Evolutionary conservation across 2,329 filamentous ascomycete genomes (phyloP), one percentile per base, ranked within the genome.

Genomic region (Aspergillus sp.): DNA sequence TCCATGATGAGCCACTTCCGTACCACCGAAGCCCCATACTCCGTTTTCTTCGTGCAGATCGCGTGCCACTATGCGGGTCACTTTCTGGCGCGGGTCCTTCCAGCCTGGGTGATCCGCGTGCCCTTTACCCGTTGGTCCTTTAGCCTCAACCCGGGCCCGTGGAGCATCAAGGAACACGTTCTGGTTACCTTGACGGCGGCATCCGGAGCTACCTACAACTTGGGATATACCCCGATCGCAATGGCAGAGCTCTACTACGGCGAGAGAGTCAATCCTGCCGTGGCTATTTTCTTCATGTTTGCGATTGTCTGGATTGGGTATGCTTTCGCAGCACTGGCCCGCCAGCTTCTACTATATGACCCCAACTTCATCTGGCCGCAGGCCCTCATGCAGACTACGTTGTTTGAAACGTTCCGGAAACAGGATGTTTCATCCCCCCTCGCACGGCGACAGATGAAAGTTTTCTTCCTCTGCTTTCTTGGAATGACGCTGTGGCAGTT

Each of bases 41-140:
- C 84, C 0, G 80, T 87, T 51, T 86, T 87, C 69, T 87, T 88
- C 62, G 84, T 87, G 32, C 83, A 85, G 65, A 84, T 86, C 53
- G 83, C 83, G 0, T 83, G 79, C 50, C 84, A 84, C 65, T 85
- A 85, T 58, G 77, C 66, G 10, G 84, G 83, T 1, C 74, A 80
- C 32, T 83, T 83, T 72, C 76, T 86, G 2, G 83, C 83, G 1
- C 78, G 79, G 54, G 69, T 81, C 1, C 71, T 86, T 1, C 84
- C 84, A 0, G 72, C 75, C 1, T 81, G 79, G 74, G 74, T 74
- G 6, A 66, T 86, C 49, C 73, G 73, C 2, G 58, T 85, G 2
- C 83, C 83, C 0, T 77, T 82, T 19, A 82, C 79, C 0, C 73
- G 69, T 23, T 80, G 75, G 67, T 75, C 76, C 8, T 86, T 86